A percentile compares a stretch with the other conserved stretches of the same genome.
phyloP scores from a whole-genome alignment of 148 eudicot species.

The Diospyros kaki region DNA sequence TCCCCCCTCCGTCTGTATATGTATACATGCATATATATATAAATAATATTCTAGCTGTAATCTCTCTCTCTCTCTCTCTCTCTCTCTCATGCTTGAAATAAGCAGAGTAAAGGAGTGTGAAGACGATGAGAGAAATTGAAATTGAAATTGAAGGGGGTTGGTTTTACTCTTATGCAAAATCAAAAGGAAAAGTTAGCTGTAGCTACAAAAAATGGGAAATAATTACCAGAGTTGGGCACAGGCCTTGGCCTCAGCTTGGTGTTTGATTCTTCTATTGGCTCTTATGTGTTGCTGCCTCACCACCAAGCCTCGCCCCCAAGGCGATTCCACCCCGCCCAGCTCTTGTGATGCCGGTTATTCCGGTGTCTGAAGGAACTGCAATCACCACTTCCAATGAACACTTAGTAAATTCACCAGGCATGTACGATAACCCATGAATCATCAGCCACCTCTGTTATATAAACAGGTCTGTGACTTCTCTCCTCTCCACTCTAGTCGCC shows the following conservation, averaged over 20 bases:
- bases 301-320: constrained; percentile 32
- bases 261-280: constrained; percentile 39
- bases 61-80: not conserved
- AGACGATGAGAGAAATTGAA: not conserved
- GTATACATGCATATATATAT: too few species aligned
- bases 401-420: too few species aligned
- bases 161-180: too few species aligned
- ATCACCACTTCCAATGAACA: too few species aligned
- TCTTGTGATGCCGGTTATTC: constrained; percentile 39
- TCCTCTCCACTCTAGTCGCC: too few species aligned
- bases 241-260: constrained; percentile 49
- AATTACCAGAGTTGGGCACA: constrained; percentile 32
- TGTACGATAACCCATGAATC: too few species aligned
- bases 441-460: too few species aligned
- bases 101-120: not conserved
- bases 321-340: constrained; percentile 16
- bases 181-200: not conserved
- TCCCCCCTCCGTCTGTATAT: not conserved
- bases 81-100: not conserved
- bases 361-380: constrained; percentile 20
- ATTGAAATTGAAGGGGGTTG: too few species aligned
- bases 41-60: too few species aligned
- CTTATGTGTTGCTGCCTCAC: constrained; percentile 50
- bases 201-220: constrained; percentile 3
- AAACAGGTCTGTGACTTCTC: too few species aligned